Base-by-base conservation (phyloP, 1,139 yeast species). In the Yamadazyma trypodendri region DNA sequence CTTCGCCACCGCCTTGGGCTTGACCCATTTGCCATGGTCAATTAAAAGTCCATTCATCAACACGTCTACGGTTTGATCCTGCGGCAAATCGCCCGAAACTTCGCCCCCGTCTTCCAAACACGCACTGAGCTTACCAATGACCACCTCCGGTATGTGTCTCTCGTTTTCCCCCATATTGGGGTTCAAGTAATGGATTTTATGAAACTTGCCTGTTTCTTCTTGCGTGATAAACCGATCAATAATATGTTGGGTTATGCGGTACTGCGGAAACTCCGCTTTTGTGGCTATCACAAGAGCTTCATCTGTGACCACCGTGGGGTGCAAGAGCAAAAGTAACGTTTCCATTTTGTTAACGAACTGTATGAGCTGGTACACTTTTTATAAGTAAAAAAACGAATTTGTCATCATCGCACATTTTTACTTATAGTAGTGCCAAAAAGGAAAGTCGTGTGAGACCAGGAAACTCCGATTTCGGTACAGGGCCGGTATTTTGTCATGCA, bases 281-380 rank as follows among this genome's bases (percentile, higher is more conserved):
- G 41, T 41, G 11, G n/a, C 9, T 7, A 34, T 34, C 17, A 48
- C 49, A 15, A 42, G 28, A 3, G 11, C 20, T 32, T 48, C 51
- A 35, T 78, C 74, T 0, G 86, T 77, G 5, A 85, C 89, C 37
- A 80, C 75, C 5, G 86, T 80, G 10, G 94, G 92, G 50, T 84
- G 90, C 36, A 85, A 70, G 38, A 85, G 66, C 31, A 84, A 63
- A 37, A 83, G 60, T 22, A 69, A 20, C 20, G 36, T 35, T 7
- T 21, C 63, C 35, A 32, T 32, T 15, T 14, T 27, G 28, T 8
- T 25, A n/a, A n/a, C n/a, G n/a, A n/a, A 18, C 8, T 18, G 5
- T 18, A 18, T 18, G 21, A 18, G 21, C 5, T 18, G 21, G 8
- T 24, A 24, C 12, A 24, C 5, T 6, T 24, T 12, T 24, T 24